A percentile compares a stretch with the other conserved stretches of the same genome.
These are phyloP conservation scores for Trichosporon sp. DNA, from an alignment of 1,284 basidiomycete genomes.

Conservation along the genomic window DNA sequence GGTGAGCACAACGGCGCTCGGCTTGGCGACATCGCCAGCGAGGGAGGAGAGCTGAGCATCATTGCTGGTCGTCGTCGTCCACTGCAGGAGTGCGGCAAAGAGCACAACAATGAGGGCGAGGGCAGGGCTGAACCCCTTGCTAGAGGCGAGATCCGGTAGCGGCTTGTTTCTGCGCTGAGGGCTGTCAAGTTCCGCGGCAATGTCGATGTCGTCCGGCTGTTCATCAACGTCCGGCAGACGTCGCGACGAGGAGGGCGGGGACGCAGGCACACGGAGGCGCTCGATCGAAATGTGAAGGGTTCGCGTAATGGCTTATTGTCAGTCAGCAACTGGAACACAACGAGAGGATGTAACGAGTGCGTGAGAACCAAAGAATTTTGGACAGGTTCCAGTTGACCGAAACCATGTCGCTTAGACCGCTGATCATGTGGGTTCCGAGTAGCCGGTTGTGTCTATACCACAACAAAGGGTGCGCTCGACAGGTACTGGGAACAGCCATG, in stretches of 20 bases:
- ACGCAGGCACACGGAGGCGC: conserved; percentile 43
- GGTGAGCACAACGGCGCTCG: conserved; percentile 57
- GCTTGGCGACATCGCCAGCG: conserved; percentile 6
- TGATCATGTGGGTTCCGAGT: conserved; percentile 3
- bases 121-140: not conserved
- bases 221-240: conserved; percentile 42
- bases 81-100: conserved; percentile 23
- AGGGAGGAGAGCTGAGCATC: not conserved
- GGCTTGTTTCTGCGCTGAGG: conserved; percentile 17
- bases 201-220: conserved; percentile 51
- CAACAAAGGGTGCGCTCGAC: conserved; percentile 6
- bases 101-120: conserved; percentile 20
- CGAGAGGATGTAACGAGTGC: not conserved
- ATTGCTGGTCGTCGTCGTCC: conserved; percentile 15
- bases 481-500: not conserved
- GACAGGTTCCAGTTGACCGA: conserved; percentile 4
- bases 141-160: not conserved
- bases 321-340: conserved; percentile 17
- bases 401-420: not conserved
- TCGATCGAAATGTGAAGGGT: conserved; percentile 47
- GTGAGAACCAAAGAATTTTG: conserved; percentile 6
- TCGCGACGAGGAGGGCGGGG: conserved; percentile 32
- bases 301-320: conserved; percentile 40
- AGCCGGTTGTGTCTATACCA: not conserved
- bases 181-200: conserved; percentile 41